Evolutionary conservation across 768 basidiomycete genomes (phyloP).

Genomic region (Austroboletus eburneus): DNA sequence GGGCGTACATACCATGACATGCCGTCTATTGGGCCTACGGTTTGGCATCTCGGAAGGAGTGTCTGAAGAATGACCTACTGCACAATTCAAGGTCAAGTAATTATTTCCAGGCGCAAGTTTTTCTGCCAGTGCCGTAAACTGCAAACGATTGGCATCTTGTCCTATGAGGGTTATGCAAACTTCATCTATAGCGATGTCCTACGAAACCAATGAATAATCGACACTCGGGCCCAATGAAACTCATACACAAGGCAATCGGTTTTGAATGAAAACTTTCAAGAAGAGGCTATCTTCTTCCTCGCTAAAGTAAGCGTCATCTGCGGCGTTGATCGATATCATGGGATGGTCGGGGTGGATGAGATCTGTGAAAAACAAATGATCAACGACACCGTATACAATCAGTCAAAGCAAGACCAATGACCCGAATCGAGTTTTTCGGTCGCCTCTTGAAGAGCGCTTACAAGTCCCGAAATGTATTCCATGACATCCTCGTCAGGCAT

Average conservation of each 20-base stretch:
- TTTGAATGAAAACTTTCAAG: slow-evolving; percentile 57
- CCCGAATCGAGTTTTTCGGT: slow-evolving; percentile 54
- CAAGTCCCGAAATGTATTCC: slow-evolving; percentile 49
- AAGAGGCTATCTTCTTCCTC: slow-evolving; percentile 64
- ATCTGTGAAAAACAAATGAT: slow-evolving; percentile 44
- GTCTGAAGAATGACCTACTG: slow-evolving; percentile 45
- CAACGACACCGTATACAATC: slow-evolving; percentile 4
- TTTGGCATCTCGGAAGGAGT: background rate
- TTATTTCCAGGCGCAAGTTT: slow-evolving; percentile 58
- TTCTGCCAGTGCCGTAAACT: slow-evolving; percentile 43
- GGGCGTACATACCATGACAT: slow-evolving; percentile 60
- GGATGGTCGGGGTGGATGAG: slow-evolving; percentile 67
- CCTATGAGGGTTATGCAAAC: slow-evolving; percentile 59
- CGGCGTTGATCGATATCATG: slow-evolving; percentile 50
- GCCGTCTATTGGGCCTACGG: slow-evolving; percentile 43
- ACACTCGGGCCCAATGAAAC: background rate
- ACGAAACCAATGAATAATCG: slow-evolving; percentile 7
- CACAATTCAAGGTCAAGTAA: slow-evolving; percentile 56
- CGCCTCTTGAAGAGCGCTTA: slow-evolving; percentile 45
- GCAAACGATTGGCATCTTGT: slow-evolving; percentile 57
- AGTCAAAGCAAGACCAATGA: slow-evolving; percentile 24
- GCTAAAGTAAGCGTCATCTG: slow-evolving; percentile 44
- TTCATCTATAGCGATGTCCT: slow-evolving; percentile 63
- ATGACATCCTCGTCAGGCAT: slow-evolving; percentile 48
- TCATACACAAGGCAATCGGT: slow-evolving; percentile 74